A percentile compares a stretch with the other conserved stretches of the same genome.
These are phyloP conservation scores for Colletotrichum lentis DNA, from an alignment of 2,329 filamentous ascomycete species.

Conservation along the genomic window DNA sequence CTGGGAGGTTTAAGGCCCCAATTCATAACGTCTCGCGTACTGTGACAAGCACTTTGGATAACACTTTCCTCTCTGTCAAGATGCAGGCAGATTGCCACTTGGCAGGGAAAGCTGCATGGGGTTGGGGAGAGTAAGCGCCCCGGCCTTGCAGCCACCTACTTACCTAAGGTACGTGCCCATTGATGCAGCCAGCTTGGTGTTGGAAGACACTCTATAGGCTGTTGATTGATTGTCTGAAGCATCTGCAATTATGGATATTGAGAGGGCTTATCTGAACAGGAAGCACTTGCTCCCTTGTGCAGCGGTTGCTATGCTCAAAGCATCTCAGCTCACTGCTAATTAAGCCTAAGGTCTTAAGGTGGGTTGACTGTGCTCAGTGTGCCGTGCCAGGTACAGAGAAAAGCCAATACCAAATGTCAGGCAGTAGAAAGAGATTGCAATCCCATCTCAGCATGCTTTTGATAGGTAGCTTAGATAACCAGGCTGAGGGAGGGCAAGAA, in stretches of 20 bases:
- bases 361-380: slow-evolving; percentile 12
- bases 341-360: neutral
- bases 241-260: neutral
- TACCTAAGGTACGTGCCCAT: neutral
- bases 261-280: neutral
- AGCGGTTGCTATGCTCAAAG: neutral
- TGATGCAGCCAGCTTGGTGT: neutral
- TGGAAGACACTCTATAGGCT: neutral
- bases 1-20: slow-evolving; percentile 13
- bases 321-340: slow-evolving; percentile 10
- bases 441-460: neutral
- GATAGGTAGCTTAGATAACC: neutral
- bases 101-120: slow-evolving; percentile 30
- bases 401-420: neutral
- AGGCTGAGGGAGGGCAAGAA: neutral
- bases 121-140: slow-evolving; percentile 13
- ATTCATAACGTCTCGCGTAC: slow-evolving; percentile 30
- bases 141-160: slow-evolving; percentile 13
- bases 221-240: slow-evolving; percentile 18
- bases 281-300: slow-evolving; percentile 15
- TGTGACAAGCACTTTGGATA: slow-evolving; percentile 28
- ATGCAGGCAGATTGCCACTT: slow-evolving; percentile 31
- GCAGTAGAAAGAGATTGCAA: neutral
- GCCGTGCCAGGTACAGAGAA: neutral
- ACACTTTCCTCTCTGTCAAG: slow-evolving; percentile 12